Base-by-base conservation (phyloP, 306 rosid genomes). In the Astragalus membranaceus region DNA sequence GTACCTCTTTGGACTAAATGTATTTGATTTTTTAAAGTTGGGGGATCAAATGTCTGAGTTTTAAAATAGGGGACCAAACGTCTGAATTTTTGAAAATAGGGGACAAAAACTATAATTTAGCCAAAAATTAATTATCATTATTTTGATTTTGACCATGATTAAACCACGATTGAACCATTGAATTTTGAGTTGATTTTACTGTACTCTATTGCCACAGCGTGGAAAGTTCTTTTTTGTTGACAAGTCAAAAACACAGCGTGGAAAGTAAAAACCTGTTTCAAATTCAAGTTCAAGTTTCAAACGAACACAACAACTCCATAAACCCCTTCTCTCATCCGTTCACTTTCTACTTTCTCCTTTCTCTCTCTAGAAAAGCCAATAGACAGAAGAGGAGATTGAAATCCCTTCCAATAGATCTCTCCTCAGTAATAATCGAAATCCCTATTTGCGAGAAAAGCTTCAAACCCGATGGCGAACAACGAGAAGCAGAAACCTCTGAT, bases 401-500 rank as follows among this genome's bases (percentile, higher is more conserved):
- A 37, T 49, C 11, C 10, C 16, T 35, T 48, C 52, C 12, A 29
- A 72, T 59, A 72, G 42, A 37, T 71, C 76, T 71, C 74, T 53
- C 3, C 17, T 35, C 58, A 10, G 5, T 4, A 11, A 0, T 5
- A 50, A 39, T 8, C 70, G 2, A 23, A 56, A 23, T 30, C 39
- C 20, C 32, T 14, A 39, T 39, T 39, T 8, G 3, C 9, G 8
- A 17, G 7, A 39, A 10, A 13, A 26, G 6, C 32, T 2, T 15
- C 5, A 8, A 58, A 14, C 7, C 14, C 60, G 52, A 82, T 82
- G 86, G 81, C 79, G 62, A 52, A 43, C 8, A 74, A 74, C 48
- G 72, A 51, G n/a, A 74, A 74, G 7, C 86, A 75, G 50, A 73
- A 68, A 49, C 46, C 83, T 30, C 77, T 82, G 81, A 82, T 82